phyloP scores from a whole-genome alignment of 2,329 filamentous ascomycete genomes.

The Ophiostoma quercus region DNA sequence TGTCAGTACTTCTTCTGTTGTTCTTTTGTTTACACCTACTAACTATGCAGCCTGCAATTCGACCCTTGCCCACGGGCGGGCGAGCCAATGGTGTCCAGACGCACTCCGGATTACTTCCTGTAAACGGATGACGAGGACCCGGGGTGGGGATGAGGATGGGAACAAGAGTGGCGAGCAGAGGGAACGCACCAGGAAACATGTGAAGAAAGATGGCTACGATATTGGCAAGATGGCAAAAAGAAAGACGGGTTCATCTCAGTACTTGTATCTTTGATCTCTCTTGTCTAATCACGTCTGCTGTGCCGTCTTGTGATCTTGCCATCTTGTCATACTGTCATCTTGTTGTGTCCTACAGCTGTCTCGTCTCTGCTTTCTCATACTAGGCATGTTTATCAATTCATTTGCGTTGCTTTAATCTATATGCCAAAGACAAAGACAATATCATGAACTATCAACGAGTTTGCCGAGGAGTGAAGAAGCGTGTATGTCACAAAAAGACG shows the following conservation, averaged over 20 bases:
- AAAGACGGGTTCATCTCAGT: background rate
- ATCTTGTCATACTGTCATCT: too few relatives aligned
- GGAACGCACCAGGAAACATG: background rate
- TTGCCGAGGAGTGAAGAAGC: background rate
- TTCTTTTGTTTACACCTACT: conserved; percentile 25
- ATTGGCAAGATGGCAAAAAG: background rate
- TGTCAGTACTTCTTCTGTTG: conserved; percentile 44
- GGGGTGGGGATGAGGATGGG: background rate
- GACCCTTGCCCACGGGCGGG: conserved; percentile 95
- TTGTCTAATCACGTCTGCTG: background rate
- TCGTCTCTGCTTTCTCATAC: background rate
- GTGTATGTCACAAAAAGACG: background rate
- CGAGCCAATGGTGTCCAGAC: conserved; percentile 97
- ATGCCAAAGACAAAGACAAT: conserved; percentile 8
- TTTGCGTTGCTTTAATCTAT: conserved; percentile 5
- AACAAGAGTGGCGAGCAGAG: background rate
- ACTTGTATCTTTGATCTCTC: background rate
- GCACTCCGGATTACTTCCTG: conserved; percentile 39
- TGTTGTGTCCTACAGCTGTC: background rate
- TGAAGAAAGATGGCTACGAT: background rate
- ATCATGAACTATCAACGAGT: background rate
- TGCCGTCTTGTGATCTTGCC: background rate
- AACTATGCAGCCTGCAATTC: conserved; percentile 79
- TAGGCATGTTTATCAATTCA: background rate
- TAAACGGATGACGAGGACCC: conserved; percentile 11